Conservation (phyloP, 2,329 filamentous ascomycete species). For the Talaromyces sp. region DNA sequence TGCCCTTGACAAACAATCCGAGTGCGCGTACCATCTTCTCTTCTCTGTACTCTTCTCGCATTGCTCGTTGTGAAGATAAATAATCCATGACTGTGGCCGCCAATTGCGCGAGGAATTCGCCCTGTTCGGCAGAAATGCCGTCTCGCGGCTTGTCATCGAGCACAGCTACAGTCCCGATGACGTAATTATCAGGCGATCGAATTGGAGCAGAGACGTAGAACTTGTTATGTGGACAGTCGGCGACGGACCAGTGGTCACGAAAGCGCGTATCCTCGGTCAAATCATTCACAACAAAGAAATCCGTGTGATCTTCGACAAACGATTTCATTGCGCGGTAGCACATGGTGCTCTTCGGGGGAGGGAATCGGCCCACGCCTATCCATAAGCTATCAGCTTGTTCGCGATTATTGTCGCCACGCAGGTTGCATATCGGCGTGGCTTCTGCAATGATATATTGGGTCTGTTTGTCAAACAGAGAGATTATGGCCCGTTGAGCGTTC, state of each 20-base stretch:
- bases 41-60: constrained; percentile 51
- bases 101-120: constrained; percentile 56
- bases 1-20: constrained; percentile 51
- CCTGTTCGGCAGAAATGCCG: background rate
- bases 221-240: background rate
- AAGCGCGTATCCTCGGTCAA: background rate
- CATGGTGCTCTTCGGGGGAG: background rate
- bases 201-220: background rate
- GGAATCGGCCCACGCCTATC: background rate
- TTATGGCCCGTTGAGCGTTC: constrained; percentile 42
- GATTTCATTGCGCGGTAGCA: background rate
- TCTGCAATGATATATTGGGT: background rate
- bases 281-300: constrained; percentile 30
- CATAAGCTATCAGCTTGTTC: background rate
- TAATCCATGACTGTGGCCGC: constrained; percentile 56
- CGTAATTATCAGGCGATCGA: background rate
- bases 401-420: background rate
- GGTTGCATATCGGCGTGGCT: background rate
- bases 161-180: background rate
- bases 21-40: constrained; percentile 57
- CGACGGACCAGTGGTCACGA: background rate
- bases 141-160: background rate
- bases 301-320: constrained; percentile 26
- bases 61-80: constrained; percentile 52
- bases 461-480: constrained; percentile 51